Percentiles rank a stretch among this genome's conserved stretches.
Evolutionary conservation across 2,329 filamentous ascomycete genomes (phyloP).

Genomic region (Teratosphaeriaceae sp.): DNA sequence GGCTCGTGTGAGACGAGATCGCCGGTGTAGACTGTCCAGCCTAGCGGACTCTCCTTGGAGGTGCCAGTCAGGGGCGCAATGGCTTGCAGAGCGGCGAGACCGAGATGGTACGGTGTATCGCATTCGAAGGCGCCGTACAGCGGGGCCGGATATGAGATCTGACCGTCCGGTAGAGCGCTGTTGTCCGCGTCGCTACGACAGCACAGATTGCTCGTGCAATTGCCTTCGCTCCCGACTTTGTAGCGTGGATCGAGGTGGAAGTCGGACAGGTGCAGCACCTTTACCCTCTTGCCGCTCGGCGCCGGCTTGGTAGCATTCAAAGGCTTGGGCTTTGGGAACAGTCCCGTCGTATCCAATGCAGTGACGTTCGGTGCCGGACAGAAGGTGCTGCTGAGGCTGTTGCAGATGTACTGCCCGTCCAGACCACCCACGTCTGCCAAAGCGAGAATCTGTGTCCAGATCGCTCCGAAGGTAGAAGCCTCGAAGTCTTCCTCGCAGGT

Average conservation of each 20-base stretch:
- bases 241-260: constrained; percentile 51
- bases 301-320: constrained; percentile 36
- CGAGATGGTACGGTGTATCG: constrained; percentile 54
- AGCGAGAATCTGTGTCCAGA: constrained; percentile 53
- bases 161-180: constrained; percentile 25
- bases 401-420: constrained; percentile 54
- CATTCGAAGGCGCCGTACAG: constrained; percentile 51
- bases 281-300: constrained; percentile 48
- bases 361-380: constrained; percentile 42
- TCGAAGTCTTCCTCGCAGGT: constrained; percentile 45
- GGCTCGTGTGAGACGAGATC: constrained; percentile 52
- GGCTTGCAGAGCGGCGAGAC: constrained; percentile 49
- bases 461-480: constrained; percentile 44
- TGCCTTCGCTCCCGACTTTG: constrained; percentile 46
- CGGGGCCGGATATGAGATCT: constrained; percentile 42
- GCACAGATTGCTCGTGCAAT: constrained; percentile 47
- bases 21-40: constrained; percentile 52
- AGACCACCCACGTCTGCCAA: constrained; percentile 47
- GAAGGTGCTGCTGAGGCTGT: constrained; percentile 39
- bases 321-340: constrained; percentile 52
- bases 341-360: constrained; percentile 37
- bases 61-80: constrained; percentile 52
- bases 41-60: constrained; percentile 39
- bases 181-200: constrained; percentile 43
- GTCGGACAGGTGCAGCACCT: constrained; percentile 51